A percentile compares a stretch with the other conserved stretches of the same genome.
Conservation (phyloP, 1,284 basidiomycete genomes). For the Hymenochaete sp. region DNA sequence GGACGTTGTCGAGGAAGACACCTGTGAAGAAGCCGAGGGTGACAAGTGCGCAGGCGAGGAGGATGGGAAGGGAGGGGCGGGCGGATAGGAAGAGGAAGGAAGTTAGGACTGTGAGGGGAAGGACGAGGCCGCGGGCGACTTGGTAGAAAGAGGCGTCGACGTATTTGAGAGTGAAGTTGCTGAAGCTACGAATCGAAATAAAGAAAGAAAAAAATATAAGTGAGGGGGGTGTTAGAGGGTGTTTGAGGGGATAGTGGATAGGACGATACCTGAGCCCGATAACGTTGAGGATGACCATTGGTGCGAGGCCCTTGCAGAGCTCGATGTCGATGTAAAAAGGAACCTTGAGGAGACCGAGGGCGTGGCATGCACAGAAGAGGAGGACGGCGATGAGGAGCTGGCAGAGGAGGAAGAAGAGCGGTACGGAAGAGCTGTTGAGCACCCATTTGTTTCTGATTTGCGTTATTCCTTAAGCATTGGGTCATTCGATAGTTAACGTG, state of each 20-base stretch:
- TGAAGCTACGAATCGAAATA: conserved; percentile 45
- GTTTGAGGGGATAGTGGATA: background rate
- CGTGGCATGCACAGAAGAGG: conserved; percentile 59
- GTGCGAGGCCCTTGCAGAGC: conserved; percentile 61
- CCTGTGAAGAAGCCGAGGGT: conserved; percentile 81
- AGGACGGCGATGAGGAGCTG: conserved; percentile 74
- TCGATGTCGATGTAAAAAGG: conserved; percentile 50
- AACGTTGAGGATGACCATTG: conserved; percentile 69
- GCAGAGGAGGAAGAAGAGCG: conserved; percentile 78
- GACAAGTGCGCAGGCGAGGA: conserved; percentile 64
- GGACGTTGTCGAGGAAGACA: conserved; percentile 66
- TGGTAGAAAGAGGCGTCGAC: conserved; percentile 91
- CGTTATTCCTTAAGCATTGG: conserved; percentile 17
- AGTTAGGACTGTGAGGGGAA: conserved; percentile 78
- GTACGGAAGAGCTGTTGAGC: conserved; percentile 54
- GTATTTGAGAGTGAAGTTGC: conserved; percentile 85
- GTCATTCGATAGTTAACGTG: conserved; percentile 14
- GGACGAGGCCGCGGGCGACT: conserved; percentile 77
- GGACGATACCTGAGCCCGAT: conserved; percentile 62
- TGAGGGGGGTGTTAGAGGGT: background rate
- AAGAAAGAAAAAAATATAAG: background rate
- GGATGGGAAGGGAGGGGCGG: conserved; percentile 63
- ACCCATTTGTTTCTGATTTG: conserved; percentile 71
- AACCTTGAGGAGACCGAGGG: conserved; percentile 52
- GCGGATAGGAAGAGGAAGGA: conserved; percentile 65